Base-by-base conservation (phyloP, 441 rosid species). In the Gossypium schwendimanii region DNA sequence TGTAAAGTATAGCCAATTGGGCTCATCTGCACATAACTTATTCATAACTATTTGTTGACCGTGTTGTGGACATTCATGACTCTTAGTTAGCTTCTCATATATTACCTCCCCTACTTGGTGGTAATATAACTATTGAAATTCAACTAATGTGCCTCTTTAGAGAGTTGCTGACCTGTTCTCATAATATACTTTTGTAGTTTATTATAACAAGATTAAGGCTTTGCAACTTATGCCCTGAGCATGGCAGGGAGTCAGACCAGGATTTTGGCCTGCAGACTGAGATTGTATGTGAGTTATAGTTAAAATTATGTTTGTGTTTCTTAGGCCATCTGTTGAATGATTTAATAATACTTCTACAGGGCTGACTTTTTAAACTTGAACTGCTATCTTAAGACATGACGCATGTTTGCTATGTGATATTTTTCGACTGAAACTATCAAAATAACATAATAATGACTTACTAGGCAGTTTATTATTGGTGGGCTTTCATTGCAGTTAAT, bases 1-100 rank as follows among this genome's bases (percentile, higher is more conserved):
- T 87, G 86, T 84, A 84, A 84, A 84, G 81, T 75, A 76, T 77
- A 77, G 79, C 80, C 81, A 69, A 79, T 76, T 80, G 85, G 83
- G 84, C 76, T 67, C 52, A 71, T 75, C 73, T 80, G 84, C 85
- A 80, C 84, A 80, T 85, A 81, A 80, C 72, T 74, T 80, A 67
- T 73, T 71, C 52, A 65, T 70, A 63, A 69, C 76, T 81, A 68
- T 81, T 77, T 75, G 75, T 79, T 80, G 73, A 70, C 83, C 73
- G 49, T 53, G 79, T 71, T 59, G 75, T 70, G 81, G 77, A 74
- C 72, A 67, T 70, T 60, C 71, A 74, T 55, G n/a, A 78, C 67
- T 69, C 64, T 75, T 80, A 63, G 72, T 61, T 24, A 64, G 75
- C 74, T 75, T 79, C 81, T 31, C 33, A 31, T 31, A 31, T 31